phyloP scores from a whole-genome alignment of 441 rosid species.

The Erodium texanum region DNA sequence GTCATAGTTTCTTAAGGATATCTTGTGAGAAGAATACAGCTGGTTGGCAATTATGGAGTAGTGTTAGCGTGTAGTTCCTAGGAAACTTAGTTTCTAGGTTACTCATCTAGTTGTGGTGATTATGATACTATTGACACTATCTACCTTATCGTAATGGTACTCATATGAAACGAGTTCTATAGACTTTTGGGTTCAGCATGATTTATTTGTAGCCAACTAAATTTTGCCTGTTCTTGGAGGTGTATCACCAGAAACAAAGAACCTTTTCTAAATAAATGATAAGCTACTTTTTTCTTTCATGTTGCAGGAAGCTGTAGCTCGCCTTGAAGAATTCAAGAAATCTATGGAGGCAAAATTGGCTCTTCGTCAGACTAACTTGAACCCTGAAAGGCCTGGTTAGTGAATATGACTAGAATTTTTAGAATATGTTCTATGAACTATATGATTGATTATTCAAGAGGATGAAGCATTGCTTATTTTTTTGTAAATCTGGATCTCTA shows the following conservation, averaged over 20 bases:
- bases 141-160: slow-evolving; percentile 1
- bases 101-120: neutral
- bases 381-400: slow-evolving; percentile 93
- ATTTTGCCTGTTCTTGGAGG: neutral
- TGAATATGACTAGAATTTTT: slow-evolving; percentile 14
- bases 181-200: neutral
- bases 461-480: neutral
- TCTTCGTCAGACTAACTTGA: slow-evolving; percentile 87
- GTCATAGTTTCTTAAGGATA: slow-evolving; percentile 2
- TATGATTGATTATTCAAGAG: slow-evolving; percentile 6
- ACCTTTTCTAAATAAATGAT: neutral
- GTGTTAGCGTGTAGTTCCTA: neutral
- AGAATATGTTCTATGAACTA: neutral
- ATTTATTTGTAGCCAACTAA: neutral
- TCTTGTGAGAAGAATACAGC: neutral
- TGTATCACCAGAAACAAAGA: neutral
- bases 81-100: slow-evolving; percentile 6
- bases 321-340: slow-evolving; percentile 63
- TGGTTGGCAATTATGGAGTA: neutral
- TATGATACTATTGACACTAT: neutral
- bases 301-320: slow-evolving; percentile 77
- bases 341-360: slow-evolving; percentile 63
- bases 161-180: neutral
- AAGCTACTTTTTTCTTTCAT: neutral
- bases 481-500: neutral